Evolutionary conservation across 2,329 filamentous ascomycete species (phyloP), one percentile per base, ranked within the genome.

Genomic region (Hymenotorrendiella dingleyae): DNA sequence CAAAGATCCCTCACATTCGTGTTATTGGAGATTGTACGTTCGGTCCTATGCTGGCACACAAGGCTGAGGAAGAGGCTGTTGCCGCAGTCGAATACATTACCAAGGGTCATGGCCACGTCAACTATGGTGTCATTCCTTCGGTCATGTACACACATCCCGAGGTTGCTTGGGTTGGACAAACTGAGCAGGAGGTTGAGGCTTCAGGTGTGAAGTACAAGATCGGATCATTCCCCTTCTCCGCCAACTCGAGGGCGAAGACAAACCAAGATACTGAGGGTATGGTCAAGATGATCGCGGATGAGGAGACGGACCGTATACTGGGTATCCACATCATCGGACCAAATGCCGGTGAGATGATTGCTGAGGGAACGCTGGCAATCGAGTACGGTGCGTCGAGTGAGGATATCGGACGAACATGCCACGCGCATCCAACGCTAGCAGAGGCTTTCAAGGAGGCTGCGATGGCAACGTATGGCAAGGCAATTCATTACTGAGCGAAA

Each of bases 101-200:
- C 73, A 97, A 97, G 76, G 89, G 89, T 54, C 85, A 94, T 68
- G 93, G 93, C 46, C 93, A 98, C 69, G 93, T 98, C 70, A 98
- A 98, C 83, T 98, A 98, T 72, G 87, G 81, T 61, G 87, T 85
- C 67, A 98, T 98, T 63, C 93, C 93, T 54, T 93, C 87, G 24
- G 93, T 98, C 71, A 98, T 98, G 93, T 98, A 98, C 79, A 97
- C 93, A 9, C 84, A 96, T 72, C 93, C 93, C 24, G 93, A 98
- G 69, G 93, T 97, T 54, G 89, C 93, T 26, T 98, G 93, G 93
- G 93, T 98, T 35, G 93, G 93, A 46, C 90, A 96, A 74, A 96
- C 83, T 66, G 93, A 98, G 74, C 85, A 91, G 64, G 93, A 98
- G 57, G 76, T 98, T 53, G 96, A 97, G 78, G 80, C 81, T 54